These are phyloP conservation scores for Protomyces arabidopsidicola DNA, from an alignment of 1,139 yeast species.

Conservation along the genomic window DNA sequence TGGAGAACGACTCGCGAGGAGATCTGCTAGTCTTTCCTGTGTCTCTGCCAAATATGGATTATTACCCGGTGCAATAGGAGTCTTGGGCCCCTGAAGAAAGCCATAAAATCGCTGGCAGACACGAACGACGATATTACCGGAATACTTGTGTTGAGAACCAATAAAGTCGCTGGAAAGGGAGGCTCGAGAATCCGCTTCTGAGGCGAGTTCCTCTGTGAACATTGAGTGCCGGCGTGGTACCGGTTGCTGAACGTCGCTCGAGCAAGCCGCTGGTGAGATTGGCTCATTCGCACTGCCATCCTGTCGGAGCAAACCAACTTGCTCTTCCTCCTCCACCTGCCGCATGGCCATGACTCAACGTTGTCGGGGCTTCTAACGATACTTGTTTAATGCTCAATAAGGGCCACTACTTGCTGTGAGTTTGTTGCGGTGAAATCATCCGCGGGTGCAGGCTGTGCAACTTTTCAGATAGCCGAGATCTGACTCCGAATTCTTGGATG, in stretches of 20 bases:
- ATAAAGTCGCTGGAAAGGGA: not conserved
- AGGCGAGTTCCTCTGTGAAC: not conserved
- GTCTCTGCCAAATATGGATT: not conserved
- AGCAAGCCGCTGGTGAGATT: not conserved
- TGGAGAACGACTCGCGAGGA: not conserved
- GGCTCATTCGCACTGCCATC: not conserved
- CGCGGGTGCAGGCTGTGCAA: too few species aligned
- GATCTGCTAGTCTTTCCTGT: not conserved
- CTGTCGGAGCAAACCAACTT: not conserved
- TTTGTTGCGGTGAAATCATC: too few species aligned
- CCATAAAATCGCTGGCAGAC: not conserved
- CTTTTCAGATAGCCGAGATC: too few species aligned
- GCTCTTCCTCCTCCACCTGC: not conserved
- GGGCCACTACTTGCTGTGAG: too few species aligned
- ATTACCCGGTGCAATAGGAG: not conserved
- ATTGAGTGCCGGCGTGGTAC: not conserved
- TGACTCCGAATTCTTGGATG: too few species aligned
- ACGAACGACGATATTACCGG: not conserved
- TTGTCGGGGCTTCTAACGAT: too few species aligned
- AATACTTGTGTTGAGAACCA: not conserved
- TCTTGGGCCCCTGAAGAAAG: not conserved
- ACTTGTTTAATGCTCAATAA: too few species aligned
- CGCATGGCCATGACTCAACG: not conserved
- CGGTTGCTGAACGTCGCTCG: not conserved
- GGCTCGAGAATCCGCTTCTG: not conserved